Evolutionary conservation across 352 stramenopile species (phyloP).

Genomic region (Phytophthora pseudosyringae): DNA sequence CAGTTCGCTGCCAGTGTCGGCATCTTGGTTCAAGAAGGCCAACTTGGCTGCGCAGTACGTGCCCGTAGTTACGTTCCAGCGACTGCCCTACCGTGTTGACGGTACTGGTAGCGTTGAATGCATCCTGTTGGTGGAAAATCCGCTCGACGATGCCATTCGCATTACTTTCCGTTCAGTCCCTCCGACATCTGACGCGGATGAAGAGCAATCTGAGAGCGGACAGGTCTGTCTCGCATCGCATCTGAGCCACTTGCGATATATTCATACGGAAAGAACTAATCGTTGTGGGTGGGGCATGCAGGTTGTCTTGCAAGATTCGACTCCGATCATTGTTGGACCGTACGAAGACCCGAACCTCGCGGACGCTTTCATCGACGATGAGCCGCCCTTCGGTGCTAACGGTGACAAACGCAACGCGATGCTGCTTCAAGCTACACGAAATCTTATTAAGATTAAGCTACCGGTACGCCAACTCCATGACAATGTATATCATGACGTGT

Average conservation of each 20-base stretch:
- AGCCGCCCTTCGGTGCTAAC: constrained; percentile 16
- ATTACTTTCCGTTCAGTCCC: constrained; percentile 49
- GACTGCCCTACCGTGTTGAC: constrained; percentile 46
- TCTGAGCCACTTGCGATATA: background rate
- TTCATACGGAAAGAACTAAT: constrained; percentile 5
- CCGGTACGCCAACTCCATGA: constrained; percentile 28
- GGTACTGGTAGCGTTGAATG: constrained; percentile 40
- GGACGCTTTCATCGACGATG: constrained; percentile 63
- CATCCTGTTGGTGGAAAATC: constrained; percentile 82
- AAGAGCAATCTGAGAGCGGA: constrained; percentile 25
- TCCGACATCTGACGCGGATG: background rate
- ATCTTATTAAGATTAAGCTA: constrained; percentile 66
- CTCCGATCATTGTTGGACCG: constrained; percentile 69
- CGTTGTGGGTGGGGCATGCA: constrained; percentile 14
- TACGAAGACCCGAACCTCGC: constrained; percentile 88
- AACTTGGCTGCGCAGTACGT: constrained; percentile 81
- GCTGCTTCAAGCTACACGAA: constrained; percentile 54
- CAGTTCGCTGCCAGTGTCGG: constrained; percentile 77
- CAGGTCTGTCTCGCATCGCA: constrained; percentile 33
- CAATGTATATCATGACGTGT: constrained; percentile 3
- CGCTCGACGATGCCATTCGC: constrained; percentile 76
- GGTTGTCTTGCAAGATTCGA: constrained; percentile 57
- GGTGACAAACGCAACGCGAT: constrained; percentile 51
- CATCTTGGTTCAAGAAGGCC: constrained; percentile 89
- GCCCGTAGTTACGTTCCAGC: constrained; percentile 76